phyloP scores from a whole-genome alignment of 768 basidiomycete genomes.

The Russula olivacea region DNA sequence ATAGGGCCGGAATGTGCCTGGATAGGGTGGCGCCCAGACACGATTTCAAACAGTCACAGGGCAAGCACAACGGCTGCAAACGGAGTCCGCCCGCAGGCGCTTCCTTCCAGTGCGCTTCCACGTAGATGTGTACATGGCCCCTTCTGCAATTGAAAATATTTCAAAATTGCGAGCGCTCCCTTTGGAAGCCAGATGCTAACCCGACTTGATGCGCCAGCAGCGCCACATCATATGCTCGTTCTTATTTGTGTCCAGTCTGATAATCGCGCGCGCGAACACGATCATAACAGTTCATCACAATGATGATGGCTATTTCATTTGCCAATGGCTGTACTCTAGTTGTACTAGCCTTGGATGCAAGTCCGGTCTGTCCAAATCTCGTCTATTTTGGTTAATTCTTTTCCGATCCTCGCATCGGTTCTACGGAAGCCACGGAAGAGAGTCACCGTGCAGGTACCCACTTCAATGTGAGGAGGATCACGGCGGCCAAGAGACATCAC shows the following conservation, averaged over 20 bases:
- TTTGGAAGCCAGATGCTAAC: conserved; percentile 11
- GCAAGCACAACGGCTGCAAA: background rate
- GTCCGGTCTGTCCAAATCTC: background rate
- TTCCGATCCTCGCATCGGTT: conserved; percentile 18
- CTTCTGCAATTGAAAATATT: conserved; percentile 1
- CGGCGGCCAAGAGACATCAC: background rate
- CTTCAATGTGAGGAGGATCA: conserved; percentile 3
- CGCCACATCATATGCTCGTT: conserved; percentile 20
- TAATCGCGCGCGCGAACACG: background rate
- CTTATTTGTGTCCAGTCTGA: background rate
- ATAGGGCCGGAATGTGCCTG: conserved; percentile 10
- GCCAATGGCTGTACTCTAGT: background rate
- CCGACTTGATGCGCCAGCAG: conserved; percentile 12
- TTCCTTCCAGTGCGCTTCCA: conserved; percentile 21
- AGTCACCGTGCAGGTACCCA: conserved; percentile 6
- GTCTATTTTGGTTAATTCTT: conserved; percentile 1
- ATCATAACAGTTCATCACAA: background rate
- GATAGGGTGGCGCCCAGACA: conserved; percentile 3
- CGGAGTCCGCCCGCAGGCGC: conserved; percentile 11
- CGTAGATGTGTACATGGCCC: background rate
- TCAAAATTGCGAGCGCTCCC: conserved; percentile 5
- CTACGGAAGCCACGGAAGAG: conserved; percentile 8
- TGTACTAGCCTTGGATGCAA: background rate
- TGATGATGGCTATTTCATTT: background rate
- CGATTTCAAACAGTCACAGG: conserved; percentile 10